Percentiles rank a stretch among this genome's conserved stretches.
Conservation (phyloP, 2,329 filamentous ascomycete species). For the Emmonsiellopsis sp. region DNA sequence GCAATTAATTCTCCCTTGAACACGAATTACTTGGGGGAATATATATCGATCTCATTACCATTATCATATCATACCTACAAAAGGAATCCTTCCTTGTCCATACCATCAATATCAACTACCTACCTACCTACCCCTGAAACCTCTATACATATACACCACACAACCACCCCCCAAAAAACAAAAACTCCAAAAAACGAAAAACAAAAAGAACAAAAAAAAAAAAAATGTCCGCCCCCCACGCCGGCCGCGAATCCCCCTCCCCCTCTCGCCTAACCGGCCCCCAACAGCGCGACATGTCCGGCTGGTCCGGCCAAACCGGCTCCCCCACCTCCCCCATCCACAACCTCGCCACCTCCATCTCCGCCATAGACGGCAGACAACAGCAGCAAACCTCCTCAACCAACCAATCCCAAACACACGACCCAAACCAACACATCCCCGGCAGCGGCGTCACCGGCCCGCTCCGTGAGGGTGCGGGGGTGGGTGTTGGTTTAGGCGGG, state of each 20-base stretch:
- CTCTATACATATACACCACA: not conserved
- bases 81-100: not conserved
- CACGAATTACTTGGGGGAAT: too few species aligned
- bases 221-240: conserved; percentile 56
- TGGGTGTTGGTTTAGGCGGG: conserved; percentile 8
- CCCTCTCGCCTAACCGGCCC: conserved; percentile 58
- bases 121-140: not conserved
- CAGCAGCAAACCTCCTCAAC: too few species aligned
- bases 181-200: not conserved
- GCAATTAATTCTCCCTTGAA: too few species aligned
- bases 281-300: conserved; percentile 52
- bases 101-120: not conserved
- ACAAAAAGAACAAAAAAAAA: conserved; percentile 16
- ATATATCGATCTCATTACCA: too few species aligned
- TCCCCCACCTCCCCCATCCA: conserved; percentile 22
- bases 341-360: conserved; percentile 43
- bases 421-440: too few species aligned
- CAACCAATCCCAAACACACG: too few species aligned
- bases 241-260: conserved; percentile 69
- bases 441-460: too few species aligned
- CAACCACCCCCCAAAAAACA: not conserved
- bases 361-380: not conserved
- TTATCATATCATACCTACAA: too few species aligned
- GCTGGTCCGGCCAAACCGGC: conserved; percentile 18
- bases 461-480: not conserved